Evolutionary conservation across 805 yeast species (phyloP).

Genomic region (Cyberlindnera maritima): DNA sequence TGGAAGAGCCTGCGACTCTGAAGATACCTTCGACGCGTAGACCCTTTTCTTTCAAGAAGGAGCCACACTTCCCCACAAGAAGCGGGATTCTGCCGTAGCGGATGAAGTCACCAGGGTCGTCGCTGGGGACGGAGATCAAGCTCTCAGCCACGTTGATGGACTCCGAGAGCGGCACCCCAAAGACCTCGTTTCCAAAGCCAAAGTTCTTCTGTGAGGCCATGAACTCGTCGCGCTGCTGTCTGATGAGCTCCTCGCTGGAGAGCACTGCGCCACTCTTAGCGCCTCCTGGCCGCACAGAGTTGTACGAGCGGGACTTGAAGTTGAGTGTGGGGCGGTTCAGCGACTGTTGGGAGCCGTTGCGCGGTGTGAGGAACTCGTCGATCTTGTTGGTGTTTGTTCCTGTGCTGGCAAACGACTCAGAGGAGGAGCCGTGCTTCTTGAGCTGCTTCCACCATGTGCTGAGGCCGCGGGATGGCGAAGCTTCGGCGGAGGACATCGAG

Average conservation of each 20-base stretch:
- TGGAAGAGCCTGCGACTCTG: slow-evolving; percentile 87
- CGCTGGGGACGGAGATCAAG: slow-evolving; percentile 60
- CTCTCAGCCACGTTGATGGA: slow-evolving; percentile 79
- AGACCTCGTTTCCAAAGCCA: slow-evolving; percentile 47
- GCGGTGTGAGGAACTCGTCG: slow-evolving; percentile 16
- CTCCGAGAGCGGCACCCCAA: slow-evolving; percentile 75
- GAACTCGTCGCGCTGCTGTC: slow-evolving; percentile 38
- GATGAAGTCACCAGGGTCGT: slow-evolving; percentile 56
- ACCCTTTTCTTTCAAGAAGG: slow-evolving; percentile 74
- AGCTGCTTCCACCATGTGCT: slow-evolving; percentile 42
- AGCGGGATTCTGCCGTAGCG: slow-evolving; percentile 89
- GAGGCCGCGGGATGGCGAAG: slow-evolving; percentile 34
- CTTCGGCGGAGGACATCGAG: slow-evolving; percentile 24
- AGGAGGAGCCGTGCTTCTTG: slow-evolving; percentile 28
- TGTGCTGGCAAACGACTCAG: slow-evolving; percentile 20
- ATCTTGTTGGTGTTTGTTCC: slow-evolving; percentile 9
- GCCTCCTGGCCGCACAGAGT: slow-evolving; percentile 20
- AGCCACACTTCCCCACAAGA: slow-evolving; percentile 95
- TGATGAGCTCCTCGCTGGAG: slow-evolving; percentile 23
- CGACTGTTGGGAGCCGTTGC: slow-evolving; percentile 15
- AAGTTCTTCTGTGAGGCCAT: slow-evolving; percentile 31
- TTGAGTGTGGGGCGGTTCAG: slow-evolving; percentile 31
- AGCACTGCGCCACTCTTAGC: slow-evolving; percentile 1
- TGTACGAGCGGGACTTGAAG: slow-evolving; percentile 36
- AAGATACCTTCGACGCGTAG: slow-evolving; percentile 86